phyloP scores from a whole-genome alignment of 2,329 filamentous ascomycete species.

The Talaromyces sp. region DNA sequence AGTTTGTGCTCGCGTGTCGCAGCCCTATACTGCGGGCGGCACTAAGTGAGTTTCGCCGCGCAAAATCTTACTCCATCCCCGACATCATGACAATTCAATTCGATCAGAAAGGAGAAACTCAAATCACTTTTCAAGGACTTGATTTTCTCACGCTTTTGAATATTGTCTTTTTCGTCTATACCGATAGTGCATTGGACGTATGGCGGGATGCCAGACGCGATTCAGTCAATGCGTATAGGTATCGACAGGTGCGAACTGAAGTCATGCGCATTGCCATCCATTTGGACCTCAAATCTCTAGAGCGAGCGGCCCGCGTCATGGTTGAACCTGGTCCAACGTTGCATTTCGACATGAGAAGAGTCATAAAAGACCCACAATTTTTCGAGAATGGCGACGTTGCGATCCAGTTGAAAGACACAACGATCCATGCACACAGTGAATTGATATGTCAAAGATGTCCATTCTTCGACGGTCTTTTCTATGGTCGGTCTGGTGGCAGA shows the following conservation, averaged over 20 bases:
- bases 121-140: slow-evolving; percentile 62
- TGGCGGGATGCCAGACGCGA: slow-evolving; percentile 73
- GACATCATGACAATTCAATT: slow-evolving; percentile 56
- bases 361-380: slow-evolving; percentile 62
- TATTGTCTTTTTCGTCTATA: slow-evolving; percentile 72
- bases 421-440: slow-evolving; percentile 66
- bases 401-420: slow-evolving; percentile 68
- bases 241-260: slow-evolving; percentile 73
- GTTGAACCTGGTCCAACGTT: slow-evolving; percentile 58
- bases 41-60: slow-evolving; percentile 52
- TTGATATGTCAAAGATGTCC: slow-evolving; percentile 78
- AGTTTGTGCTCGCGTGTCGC: slow-evolving; percentile 70
- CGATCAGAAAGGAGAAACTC: slow-evolving; percentile 44
- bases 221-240: slow-evolving; percentile 61
- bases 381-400: slow-evolving; percentile 75
- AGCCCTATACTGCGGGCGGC: slow-evolving; percentile 62
- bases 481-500: slow-evolving; percentile 75
- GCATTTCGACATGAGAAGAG: slow-evolving; percentile 62
- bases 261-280: slow-evolving; percentile 77
- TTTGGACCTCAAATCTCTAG: slow-evolving; percentile 65
- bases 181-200: slow-evolving; percentile 71
- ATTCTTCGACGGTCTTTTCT: slow-evolving; percentile 86
- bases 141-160: slow-evolving; percentile 78
- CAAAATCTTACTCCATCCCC: slow-evolving; percentile 50
- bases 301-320: slow-evolving; percentile 72